Evolutionary conservation across 441 rosid species (phyloP), one percentile per base, ranked within the genome.

Genomic region (Pelargonium citronellum): DNA sequence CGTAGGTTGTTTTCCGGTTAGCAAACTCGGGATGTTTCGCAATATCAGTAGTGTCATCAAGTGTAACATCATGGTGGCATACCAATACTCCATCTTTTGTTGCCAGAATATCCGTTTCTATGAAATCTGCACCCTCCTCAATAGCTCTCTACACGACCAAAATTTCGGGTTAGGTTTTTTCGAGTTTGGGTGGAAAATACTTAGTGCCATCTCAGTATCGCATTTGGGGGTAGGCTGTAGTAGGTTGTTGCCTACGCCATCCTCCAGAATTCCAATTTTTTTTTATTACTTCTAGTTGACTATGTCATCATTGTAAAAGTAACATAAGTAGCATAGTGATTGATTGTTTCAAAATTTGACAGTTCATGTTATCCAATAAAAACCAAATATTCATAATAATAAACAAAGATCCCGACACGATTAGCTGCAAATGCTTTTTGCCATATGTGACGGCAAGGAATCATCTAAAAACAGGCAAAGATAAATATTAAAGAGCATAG

Each of bases 121-220:
- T 70, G 65, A 75, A 75, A 19, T 75, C 74, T n/a, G 71, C 78
- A 9, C 78, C 74, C 58, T 70, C 74, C 4, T 71, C 68, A 11
- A 75, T 67, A 9, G 74, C 74, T 20, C 71, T 70, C 74, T 75
- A 74, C 73, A 57, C 27, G 3, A 3, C 44, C 15, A 55, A 3
- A 20, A 3, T 13, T 47, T 65, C 6, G 46, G 16, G 10, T 11
- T 5, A 13, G 49, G 4, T 30, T 30, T 30, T 30, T 2, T 30
- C 37, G 4, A 30, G 37, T 46, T 46, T 11, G 2, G n/a, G n/a
- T 9, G n/a, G n/a, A 44, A 44, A 9, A 11, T 1, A 44, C 49
- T 7, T 1, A 7, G 1, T 7, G 12, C 9, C 49, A 7, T 1
- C 2, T 7, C 49, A 44, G 12, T n/a, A 12, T 0, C 15, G 57